Evolutionary conservation across 1,139 yeast species (phyloP).

Genomic region (Scheffersomyces insectosa): DNA sequence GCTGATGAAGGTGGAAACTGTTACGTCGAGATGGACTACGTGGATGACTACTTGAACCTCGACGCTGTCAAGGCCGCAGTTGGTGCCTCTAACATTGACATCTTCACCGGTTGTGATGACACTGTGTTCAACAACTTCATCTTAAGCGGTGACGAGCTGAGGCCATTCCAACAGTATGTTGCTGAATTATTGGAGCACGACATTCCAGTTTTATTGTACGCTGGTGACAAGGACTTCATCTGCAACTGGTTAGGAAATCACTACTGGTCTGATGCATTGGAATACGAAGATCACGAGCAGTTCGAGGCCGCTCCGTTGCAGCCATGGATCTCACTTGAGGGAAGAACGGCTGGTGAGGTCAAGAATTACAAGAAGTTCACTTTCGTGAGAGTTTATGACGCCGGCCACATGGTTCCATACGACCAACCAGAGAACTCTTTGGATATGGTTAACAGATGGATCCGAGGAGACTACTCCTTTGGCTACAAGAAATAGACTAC

Average conservation of each 20-base stretch:
- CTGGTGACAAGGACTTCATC: constrained; percentile 42
- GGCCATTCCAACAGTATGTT: constrained; percentile 66
- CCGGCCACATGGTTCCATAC: constrained; percentile 79
- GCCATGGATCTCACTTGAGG: constrained; percentile 43
- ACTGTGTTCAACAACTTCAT: constrained; percentile 57
- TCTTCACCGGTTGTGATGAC: constrained; percentile 56
- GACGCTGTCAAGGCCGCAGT: constrained; percentile 60
- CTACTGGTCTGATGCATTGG: constrained; percentile 34
- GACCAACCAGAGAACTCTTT: constrained; percentile 77
- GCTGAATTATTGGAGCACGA: constrained; percentile 56
- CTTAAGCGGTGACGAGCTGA: constrained; percentile 60
- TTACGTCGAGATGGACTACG: constrained; percentile 55
- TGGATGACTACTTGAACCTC: constrained; percentile 60
- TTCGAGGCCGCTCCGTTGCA: constrained; percentile 28
- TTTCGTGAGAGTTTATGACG: constrained; percentile 62
- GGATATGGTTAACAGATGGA: constrained; percentile 81
- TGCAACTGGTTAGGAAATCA: constrained; percentile 45
- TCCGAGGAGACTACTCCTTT: constrained; percentile 48
- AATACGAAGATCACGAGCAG: constrained; percentile 26
- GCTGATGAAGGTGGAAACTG: constrained; percentile 53
- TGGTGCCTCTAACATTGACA: constrained; percentile 58
- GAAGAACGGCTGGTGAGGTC: constrained; percentile 58
- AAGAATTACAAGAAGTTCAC: constrained; percentile 57
- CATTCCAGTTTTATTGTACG: constrained; percentile 39
- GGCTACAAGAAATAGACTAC: constrained; percentile 2